Evolutionary conservation across 176 grass and related monocot species (phyloP).

Genomic region (Eragrostis nindensis): DNA sequence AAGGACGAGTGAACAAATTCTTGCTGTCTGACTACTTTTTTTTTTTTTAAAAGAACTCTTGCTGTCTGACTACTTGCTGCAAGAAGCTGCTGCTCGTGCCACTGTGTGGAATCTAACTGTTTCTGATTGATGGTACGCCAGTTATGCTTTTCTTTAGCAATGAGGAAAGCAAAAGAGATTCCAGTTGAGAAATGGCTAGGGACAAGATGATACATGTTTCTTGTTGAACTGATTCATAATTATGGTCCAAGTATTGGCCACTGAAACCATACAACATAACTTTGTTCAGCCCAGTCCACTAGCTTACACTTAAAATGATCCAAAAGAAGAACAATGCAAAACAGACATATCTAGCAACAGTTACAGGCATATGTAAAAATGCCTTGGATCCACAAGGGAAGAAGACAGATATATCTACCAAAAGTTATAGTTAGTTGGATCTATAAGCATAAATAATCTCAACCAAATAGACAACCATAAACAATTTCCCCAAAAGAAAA

Average conservation of each 20-base stretch:
- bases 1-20: neutral
- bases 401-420: too few relatives aligned
- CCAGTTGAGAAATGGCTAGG: neutral
- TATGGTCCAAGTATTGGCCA: neutral
- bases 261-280: neutral
- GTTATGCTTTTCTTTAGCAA: too few relatives aligned
- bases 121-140: neutral
- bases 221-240: too few relatives aligned
- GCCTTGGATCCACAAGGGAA: neutral
- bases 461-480: neutral
- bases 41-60: too few relatives aligned
- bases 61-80: neutral
- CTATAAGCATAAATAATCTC: neutral
- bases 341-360: neutral
- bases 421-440: too few relatives aligned
- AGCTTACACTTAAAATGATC: neutral
- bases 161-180: neutral
- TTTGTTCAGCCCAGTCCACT: neutral
- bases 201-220: too few relatives aligned
- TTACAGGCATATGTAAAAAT: neutral
- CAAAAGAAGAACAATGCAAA: neutral
- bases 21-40: too few relatives aligned
- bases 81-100: neutral
- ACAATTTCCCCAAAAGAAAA: neutral
- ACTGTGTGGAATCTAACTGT: neutral